phyloP scores from a whole-genome alignment of 768 basidiomycete genomes.

The Leccinum disarticulatum region DNA sequence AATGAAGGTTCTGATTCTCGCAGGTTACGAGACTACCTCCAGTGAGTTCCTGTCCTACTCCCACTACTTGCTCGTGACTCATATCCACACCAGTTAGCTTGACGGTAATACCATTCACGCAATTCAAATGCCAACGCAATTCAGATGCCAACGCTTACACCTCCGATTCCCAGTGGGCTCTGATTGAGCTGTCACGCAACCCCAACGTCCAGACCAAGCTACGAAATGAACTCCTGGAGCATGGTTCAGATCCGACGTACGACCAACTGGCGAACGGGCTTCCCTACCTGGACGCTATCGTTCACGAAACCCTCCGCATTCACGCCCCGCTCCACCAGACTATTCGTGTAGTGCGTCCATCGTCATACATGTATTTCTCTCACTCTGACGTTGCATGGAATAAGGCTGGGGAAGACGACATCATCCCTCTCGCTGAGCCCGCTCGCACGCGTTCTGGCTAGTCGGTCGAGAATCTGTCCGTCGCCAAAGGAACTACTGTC shows the following conservation, averaged over 20 bases:
- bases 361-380: not conserved
- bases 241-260: not conserved
- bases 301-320: not conserved
- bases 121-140: not conserved
- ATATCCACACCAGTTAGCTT: not conserved
- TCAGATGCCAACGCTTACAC: not conserved
- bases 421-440: too few species aligned
- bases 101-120: not conserved
- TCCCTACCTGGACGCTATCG: not conserved
- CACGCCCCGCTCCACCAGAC: not conserved
- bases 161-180: not conserved
- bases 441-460: too few species aligned
- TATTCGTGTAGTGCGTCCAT: not conserved
- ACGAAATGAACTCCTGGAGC: not conserved
- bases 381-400: not conserved
- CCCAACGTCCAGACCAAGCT: not conserved
- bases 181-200: not conserved
- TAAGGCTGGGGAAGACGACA: too few species aligned
- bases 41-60: not conserved
- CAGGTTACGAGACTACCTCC: not conserved
- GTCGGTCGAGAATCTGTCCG: not conserved
- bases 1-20: not conserved
- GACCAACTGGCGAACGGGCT: not conserved
- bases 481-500: not conserved
- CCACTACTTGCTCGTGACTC: not conserved